These are phyloP conservation scores for Hypericum perforatum DNA, from an alignment of 345 rosid genomes.

Conservation along the genomic window DNA sequence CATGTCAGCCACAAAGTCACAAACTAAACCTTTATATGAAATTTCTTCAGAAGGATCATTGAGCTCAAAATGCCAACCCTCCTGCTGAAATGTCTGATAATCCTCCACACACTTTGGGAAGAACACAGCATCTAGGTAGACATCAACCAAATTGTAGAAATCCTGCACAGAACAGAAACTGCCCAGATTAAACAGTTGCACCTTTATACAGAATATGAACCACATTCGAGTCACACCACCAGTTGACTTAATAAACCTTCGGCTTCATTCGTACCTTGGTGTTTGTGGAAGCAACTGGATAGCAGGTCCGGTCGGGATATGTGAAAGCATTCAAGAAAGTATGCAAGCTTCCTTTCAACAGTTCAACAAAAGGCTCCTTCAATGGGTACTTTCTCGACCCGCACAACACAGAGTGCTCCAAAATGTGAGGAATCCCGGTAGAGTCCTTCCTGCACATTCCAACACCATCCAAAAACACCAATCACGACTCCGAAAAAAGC, in stretches of 20 bases:
- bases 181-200: too few species aligned
- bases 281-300: constrained; percentile 97
- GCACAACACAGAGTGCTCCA: constrained; percentile 94
- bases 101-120: constrained; percentile 94
- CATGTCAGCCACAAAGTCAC: background rate
- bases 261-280: constrained; percentile 43
- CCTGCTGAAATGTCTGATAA: constrained; percentile 84
- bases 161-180: constrained; percentile 35
- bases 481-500: background rate
- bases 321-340: constrained; percentile 95
- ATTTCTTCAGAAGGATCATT: constrained; percentile 77
- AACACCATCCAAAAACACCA: background rate
- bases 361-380: constrained; percentile 95
- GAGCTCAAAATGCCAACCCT: constrained; percentile 99
- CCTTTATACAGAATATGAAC: too few species aligned
- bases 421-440: constrained; percentile 92
- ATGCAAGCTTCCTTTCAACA: constrained; percentile 85
- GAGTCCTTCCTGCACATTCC: constrained; percentile 70
- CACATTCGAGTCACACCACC: background rate
- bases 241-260: background rate
- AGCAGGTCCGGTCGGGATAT: constrained; percentile 95
- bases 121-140: constrained; percentile 94
- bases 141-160: constrained; percentile 93
- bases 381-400: constrained; percentile 94
- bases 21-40: constrained; percentile 62